phyloP scores from a whole-genome alignment of 1,284 basidiomycete species.

The Cryptococcus sp. region DNA sequence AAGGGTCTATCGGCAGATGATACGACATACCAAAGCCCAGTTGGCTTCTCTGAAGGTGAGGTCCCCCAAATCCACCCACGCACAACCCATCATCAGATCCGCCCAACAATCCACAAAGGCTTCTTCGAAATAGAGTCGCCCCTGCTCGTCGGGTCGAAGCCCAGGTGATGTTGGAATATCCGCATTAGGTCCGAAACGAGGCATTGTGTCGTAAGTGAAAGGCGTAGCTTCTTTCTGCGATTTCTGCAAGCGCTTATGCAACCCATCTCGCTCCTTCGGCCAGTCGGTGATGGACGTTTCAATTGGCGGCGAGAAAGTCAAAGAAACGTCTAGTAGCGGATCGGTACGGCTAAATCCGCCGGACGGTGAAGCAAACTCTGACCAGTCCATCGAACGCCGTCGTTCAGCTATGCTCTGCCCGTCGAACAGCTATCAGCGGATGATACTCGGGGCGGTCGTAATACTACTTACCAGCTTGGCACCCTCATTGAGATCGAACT shows the following conservation, averaged over 20 bases:
- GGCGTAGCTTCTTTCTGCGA: slow-evolving; percentile 72
- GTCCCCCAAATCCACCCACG: slow-evolving; percentile 74
- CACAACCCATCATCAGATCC: slow-evolving; percentile 76
- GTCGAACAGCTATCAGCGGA: background rate
- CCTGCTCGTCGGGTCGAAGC: slow-evolving; percentile 50
- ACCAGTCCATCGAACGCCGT: slow-evolving; percentile 78
- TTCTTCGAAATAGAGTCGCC: slow-evolving; percentile 71
- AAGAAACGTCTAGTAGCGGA: slow-evolving; percentile 68
- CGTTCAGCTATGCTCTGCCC: slow-evolving; percentile 67
- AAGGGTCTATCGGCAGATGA: background rate
- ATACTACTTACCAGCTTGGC: slow-evolving; percentile 67
- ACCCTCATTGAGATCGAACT: slow-evolving; percentile 82
- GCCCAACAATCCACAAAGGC: slow-evolving; percentile 83
- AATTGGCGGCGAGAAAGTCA: slow-evolving; percentile 76
- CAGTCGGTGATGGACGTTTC: slow-evolving; percentile 66
- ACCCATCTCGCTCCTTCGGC: slow-evolving; percentile 70
- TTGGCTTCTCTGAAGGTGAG: slow-evolving; percentile 78
- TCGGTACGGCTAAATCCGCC: slow-evolving; percentile 77
- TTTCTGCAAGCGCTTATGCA: slow-evolving; percentile 76
- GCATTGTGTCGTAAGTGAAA: slow-evolving; percentile 82
- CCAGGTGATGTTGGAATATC: slow-evolving; percentile 6
- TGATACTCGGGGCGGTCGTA: background rate
- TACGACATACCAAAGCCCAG: slow-evolving; percentile 72
- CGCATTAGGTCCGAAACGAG: slow-evolving; percentile 57
- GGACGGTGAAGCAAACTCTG: slow-evolving; percentile 68